Evolutionary conservation across 352 stramenopile species (phyloP).

Genomic region (Discostella stelligera): DNA sequence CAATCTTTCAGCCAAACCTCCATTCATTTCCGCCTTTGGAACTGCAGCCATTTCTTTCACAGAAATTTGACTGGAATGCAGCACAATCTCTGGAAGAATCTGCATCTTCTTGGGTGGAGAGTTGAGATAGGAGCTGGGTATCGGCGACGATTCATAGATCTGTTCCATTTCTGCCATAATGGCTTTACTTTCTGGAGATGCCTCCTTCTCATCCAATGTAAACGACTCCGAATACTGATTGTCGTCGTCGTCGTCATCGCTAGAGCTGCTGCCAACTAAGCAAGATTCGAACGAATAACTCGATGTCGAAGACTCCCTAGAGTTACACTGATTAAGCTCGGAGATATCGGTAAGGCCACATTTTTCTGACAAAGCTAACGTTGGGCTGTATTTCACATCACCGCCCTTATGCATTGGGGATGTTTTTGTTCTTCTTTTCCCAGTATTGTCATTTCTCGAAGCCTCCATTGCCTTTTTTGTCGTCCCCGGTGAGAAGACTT

Average conservation of each 20-base stretch:
- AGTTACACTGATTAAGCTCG: slow-evolving; percentile 37
- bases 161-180: slow-evolving; percentile 47
- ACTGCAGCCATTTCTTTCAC: slow-evolving; percentile 1
- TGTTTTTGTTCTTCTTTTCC: not conserved
- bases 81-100: slow-evolving; percentile 13
- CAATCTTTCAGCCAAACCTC: not conserved
- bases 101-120: slow-evolving; percentile 19
- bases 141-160: slow-evolving; percentile 36
- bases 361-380: slow-evolving; percentile 13
- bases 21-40: slow-evolving; percentile 24
- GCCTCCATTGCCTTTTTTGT: slow-evolving; percentile 10
- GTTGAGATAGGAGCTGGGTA: slow-evolving; percentile 35
- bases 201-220: slow-evolving; percentile 13
- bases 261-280: slow-evolving; percentile 11
- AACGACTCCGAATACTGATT: slow-evolving; percentile 6
- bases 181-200: slow-evolving; percentile 32
- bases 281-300: slow-evolving; percentile 14
- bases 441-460: slow-evolving; percentile 1
- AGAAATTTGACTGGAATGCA: slow-evolving; percentile 4
- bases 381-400: slow-evolving; percentile 43
- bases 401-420: slow-evolving; percentile 4
- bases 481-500: not conserved
- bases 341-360: slow-evolving; percentile 35
- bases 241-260: not conserved
- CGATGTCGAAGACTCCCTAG: slow-evolving; percentile 12